These are phyloP conservation scores for Camellia sinensis DNA, from an alignment of 148 eudicot species.

Conservation along the genomic window DNA sequence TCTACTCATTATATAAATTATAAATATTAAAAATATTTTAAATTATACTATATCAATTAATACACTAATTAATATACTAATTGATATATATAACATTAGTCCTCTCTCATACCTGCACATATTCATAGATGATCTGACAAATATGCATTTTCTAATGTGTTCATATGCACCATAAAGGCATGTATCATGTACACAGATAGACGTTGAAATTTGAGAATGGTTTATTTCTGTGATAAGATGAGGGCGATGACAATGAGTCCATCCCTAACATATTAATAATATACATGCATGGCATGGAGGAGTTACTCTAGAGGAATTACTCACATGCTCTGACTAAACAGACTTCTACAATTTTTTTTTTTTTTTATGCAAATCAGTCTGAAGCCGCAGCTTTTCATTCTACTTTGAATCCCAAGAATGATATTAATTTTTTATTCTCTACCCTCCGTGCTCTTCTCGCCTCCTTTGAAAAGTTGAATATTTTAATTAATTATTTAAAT, in stretches of 20 bases:
- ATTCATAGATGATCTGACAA: too few relatives aligned
- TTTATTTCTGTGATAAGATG: neutral
- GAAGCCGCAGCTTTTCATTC: neutral
- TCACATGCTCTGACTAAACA: neutral
- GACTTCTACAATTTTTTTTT: neutral
- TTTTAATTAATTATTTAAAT: too few relatives aligned
- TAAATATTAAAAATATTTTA: too few relatives aligned
- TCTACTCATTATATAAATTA: too few relatives aligned
- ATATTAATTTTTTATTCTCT: constrained; percentile 1
- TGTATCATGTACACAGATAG: neutral
- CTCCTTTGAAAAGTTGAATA: neutral
- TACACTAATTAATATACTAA: too few relatives aligned
- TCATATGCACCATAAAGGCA: neutral
- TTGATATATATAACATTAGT: too few relatives aligned
- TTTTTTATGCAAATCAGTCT: constrained; percentile 10
- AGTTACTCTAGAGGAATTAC: neutral
- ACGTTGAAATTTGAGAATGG: too few relatives aligned
- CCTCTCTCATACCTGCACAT: too few relatives aligned
- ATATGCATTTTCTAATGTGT: too few relatives aligned
- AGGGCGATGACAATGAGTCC: neutral
- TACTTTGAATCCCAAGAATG: constrained; percentile 17
- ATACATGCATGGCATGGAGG: neutral
- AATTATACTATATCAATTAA: too few relatives aligned
- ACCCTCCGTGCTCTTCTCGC: constrained; percentile 15
- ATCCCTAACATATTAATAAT: neutral